Percentiles rank a stretch among this genome's conserved stretches.
These are phyloP conservation scores for Clavariopsis aquatica DNA, from an alignment of 495 filamentous ascomycete genomes.

Conservation along the genomic window DNA sequence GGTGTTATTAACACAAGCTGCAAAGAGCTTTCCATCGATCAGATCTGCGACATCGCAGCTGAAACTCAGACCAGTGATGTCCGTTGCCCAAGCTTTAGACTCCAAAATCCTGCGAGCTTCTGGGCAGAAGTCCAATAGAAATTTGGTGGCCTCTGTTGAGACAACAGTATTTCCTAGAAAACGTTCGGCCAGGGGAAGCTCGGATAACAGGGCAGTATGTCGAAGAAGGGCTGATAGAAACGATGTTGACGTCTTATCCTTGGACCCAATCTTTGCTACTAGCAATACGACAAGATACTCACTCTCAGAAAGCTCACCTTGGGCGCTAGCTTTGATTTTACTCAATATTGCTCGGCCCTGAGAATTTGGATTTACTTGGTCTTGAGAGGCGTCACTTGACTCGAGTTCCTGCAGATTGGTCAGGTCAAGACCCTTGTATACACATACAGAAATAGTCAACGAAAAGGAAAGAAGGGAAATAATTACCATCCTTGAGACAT, in stretches of 20 bases:
- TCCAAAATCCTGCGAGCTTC: slow-evolving; percentile 11
- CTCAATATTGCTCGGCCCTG: slow-evolving; percentile 5
- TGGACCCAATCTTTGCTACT: background rate
- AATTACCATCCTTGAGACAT: slow-evolving; percentile 1
- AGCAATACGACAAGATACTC: slow-evolving; percentile 25
- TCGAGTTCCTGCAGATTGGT: background rate
- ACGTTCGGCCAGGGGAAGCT: slow-evolving; percentile 41
- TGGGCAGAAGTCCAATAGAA: slow-evolving; percentile 30
- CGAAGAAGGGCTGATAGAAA: slow-evolving; percentile 37
- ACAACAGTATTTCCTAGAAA: slow-evolving; percentile 1
- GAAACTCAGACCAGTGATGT: slow-evolving; percentile 10
- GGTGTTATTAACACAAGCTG: slow-evolving; percentile 31
- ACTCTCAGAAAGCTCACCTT: slow-evolving; percentile 19
- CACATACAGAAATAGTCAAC: background rate
- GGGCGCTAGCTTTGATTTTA: slow-evolving; percentile 1
- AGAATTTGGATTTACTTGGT: background rate
- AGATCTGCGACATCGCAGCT: slow-evolving; percentile 60
- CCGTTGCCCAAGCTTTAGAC: slow-evolving; percentile 13
- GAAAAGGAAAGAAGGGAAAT: background rate
- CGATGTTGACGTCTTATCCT: background rate
- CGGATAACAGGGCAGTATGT: slow-evolving; percentile 42
- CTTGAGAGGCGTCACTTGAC: background rate
- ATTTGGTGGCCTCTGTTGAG: slow-evolving; percentile 11
- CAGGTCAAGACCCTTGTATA: background rate
- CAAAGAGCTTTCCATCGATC: slow-evolving; percentile 65